These are phyloP conservation scores for Mycena rebaudengoi DNA, from an alignment of 768 basidiomycete genomes.

Conservation along the genomic window DNA sequence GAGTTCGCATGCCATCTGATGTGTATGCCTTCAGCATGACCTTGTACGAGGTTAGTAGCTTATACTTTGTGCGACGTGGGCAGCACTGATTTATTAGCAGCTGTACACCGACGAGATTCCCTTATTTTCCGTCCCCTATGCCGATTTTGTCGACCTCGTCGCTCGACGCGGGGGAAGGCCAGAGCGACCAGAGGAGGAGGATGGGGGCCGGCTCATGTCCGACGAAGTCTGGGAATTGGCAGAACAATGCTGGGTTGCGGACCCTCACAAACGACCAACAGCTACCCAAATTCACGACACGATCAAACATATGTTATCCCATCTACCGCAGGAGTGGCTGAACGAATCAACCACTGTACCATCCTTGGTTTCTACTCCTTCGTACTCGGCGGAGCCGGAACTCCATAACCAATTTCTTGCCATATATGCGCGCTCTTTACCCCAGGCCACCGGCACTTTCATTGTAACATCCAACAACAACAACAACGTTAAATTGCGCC, in stretches of 20 bases:
- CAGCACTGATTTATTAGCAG: slow-evolving; percentile 1
- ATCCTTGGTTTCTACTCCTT: no score
- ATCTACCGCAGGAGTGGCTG: neutral
- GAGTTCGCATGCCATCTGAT: neutral
- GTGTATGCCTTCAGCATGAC: neutral
- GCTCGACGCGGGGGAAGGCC: neutral
- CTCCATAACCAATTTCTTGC: slow-evolving; percentile 61
- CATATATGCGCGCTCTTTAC: slow-evolving; percentile 45
- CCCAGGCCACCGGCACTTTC: slow-evolving; percentile 56
- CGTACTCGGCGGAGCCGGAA: slow-evolving; percentile 64
- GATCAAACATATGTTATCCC: neutral
- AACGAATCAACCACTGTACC: neutral
- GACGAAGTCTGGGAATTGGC: slow-evolving; percentile 9
- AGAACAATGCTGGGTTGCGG: slow-evolving; percentile 11
- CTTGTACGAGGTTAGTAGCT: neutral
- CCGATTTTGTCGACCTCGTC: slow-evolving; percentile 13
- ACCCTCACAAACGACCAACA: slow-evolving; percentile 9
- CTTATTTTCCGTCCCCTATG: slow-evolving; percentile 13
- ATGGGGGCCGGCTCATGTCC: neutral
- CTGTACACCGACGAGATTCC: slow-evolving; percentile 15
- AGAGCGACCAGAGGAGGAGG: neutral
- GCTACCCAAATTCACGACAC: slow-evolving; percentile 9
- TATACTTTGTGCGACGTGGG: neutral
- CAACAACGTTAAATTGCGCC: slow-evolving; percentile 58
- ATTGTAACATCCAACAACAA: slow-evolving; percentile 65